Evolutionary conservation across 2,329 filamentous ascomycete species (phyloP), one percentile per base, ranked within the genome.

Genomic region (Ascocoryne sarcoides): DNA sequence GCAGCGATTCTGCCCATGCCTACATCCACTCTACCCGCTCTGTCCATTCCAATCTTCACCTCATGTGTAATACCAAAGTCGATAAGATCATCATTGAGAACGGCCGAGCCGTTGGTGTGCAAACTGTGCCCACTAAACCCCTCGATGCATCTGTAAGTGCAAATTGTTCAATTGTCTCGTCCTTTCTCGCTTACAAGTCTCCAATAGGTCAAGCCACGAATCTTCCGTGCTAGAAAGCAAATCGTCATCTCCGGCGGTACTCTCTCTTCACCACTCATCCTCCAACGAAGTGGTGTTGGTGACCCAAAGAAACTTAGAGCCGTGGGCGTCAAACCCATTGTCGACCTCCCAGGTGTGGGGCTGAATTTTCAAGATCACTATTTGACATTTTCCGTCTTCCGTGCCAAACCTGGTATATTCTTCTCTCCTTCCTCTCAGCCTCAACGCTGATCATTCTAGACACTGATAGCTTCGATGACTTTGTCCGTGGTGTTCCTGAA

Each of bases 401-500:
- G 46, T 32, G 46, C 46, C 14, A 46, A 46, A 39, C 46, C 46
- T 31, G 51, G 53, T 54, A 48, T 30, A 42, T 31, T 5, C 12
- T 9, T 23, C 5, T 14, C n/a, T 31, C 10, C 21, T 19, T 20
- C 10, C 21, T 35, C 4, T 36, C 12, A 30, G 17, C 10, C 21
- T 9, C 28, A 20, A 9, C 7, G 16, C 36, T 42, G 23, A 38
- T 10, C 5, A n/a, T 7, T 10, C 21, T 82, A 4, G 76, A 80
- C 4, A 77, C 77, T 0, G 84, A 90, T 57, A 82, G 76, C 9
- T 90, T 90, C 49, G 84, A 89, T 53, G 84, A 89, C 59, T 89
- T 89, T 56, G 71, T 80, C 7, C 75, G 84, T 36, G 84, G 84
- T 30, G 80, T 82, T 26, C 80, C 82, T 0, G 76, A 80, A 42